Conservation (phyloP, 2,329 filamentous ascomycete species). For the Fusarium pseudoanthophilum region DNA sequence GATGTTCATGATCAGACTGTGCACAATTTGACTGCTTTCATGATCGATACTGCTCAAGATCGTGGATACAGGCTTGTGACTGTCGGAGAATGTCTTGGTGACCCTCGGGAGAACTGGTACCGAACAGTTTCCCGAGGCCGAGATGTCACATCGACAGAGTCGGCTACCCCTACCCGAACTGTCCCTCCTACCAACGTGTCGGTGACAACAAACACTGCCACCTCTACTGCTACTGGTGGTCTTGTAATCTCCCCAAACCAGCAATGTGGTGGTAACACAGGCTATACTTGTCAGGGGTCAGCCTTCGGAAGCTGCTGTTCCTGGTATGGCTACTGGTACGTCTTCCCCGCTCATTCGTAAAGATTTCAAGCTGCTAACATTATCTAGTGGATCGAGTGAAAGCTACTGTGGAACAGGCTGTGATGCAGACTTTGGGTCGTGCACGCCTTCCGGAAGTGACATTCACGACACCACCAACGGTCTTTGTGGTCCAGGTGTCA, state of each 20-base stretch:
- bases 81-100: slow-evolving; percentile 67
- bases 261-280: slow-evolving; percentile 50
- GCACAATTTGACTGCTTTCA: slow-evolving; percentile 54
- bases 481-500: slow-evolving; percentile 48
- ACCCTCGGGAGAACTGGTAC: slow-evolving; percentile 65
- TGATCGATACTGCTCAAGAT: slow-evolving; percentile 54
- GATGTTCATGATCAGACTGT: slow-evolving; percentile 63
- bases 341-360: background rate
- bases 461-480: slow-evolving; percentile 51
- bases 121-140: slow-evolving; percentile 45
- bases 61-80: slow-evolving; percentile 62
- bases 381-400: slow-evolving; percentile 46
- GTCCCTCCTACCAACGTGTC: slow-evolving; percentile 15
- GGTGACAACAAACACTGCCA: slow-evolving; percentile 23
- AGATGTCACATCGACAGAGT: slow-evolving; percentile 10
- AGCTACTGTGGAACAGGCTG: slow-evolving; percentile 54
- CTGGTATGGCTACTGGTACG: slow-evolving; percentile 54
- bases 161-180: slow-evolving; percentile 21
- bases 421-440: slow-evolving; percentile 50
- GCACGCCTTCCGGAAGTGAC: slow-evolving; percentile 38
- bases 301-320: slow-evolving; percentile 55
- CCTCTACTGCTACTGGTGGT: slow-evolving; percentile 33
- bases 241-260: slow-evolving; percentile 49
- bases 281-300: slow-evolving; percentile 52
- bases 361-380: slow-evolving; percentile 10